Percentiles rank a stretch among this genome's conserved stretches.
Conservation (phyloP, 176 grass and related monocot genomes). For the Rhipidocladum racemiflorum region DNA sequence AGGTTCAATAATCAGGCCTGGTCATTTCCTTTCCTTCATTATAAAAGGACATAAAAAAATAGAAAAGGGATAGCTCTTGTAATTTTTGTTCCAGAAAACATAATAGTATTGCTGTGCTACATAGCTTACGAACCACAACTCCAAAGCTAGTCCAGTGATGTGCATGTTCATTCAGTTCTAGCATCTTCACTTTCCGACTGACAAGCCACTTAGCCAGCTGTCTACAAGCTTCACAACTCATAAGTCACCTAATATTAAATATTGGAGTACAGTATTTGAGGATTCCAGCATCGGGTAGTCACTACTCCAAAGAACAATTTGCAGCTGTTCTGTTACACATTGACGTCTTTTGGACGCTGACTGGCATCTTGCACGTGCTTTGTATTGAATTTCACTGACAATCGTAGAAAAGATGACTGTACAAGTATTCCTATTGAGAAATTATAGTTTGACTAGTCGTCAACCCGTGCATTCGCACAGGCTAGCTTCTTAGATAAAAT, state of each 20-base stretch:
- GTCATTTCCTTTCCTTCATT: neutral
- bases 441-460: neutral
- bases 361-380: neutral
- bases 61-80: neutral
- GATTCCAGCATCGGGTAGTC: neutral
- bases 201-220: neutral
- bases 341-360: neutral
- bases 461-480: too few relatives aligned
- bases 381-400: slow-evolving; percentile 14
- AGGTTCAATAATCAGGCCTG: neutral
- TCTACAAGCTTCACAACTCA: slow-evolving; percentile 4
- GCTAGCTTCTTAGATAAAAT: too few relatives aligned
- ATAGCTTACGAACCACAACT: neutral
- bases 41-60: neutral
- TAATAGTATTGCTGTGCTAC: neutral
- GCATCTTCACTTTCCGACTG: neutral
- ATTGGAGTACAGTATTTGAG: neutral
- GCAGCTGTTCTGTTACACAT: neutral
- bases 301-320: neutral
- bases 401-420: neutral
- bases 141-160: neutral
- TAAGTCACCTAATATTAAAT: neutral
- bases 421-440: neutral
- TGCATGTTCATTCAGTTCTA: slow-evolving; percentile 13
- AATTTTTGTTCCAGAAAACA: slow-evolving; percentile 14